Evolutionary conservation across 768 basidiomycete genomes (phyloP), one percentile per base, ranked within the genome.

Genomic region (Hydnum rufescens): DNA sequence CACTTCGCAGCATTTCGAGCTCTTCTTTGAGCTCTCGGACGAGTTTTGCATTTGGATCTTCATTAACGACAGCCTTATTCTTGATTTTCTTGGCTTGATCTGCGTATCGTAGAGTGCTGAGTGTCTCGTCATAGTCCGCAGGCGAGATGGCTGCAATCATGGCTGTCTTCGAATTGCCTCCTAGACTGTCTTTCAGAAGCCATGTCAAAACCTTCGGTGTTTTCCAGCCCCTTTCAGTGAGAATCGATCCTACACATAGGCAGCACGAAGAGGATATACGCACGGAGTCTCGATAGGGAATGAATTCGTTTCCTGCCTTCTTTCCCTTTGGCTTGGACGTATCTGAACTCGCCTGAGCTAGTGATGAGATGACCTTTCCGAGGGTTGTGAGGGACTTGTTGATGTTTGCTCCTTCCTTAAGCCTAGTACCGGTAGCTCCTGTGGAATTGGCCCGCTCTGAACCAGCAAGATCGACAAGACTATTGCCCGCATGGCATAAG

Each of bases 51-150:
- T 96, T 99, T 30, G 95, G 95, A 74, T 99, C 95, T 69, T 99
- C 95, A 68, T 99, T 99, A 58, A 99, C 86, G 54, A 97, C 78
- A 16, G 95, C 93, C 70, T 96, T 93, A 68, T 96, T 99, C 79
- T 92, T 96, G 68, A 99, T 99, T 80, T 93, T 93, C 81, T 99
- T 99, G 31, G 93, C 92, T 54, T 70, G 88, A 72, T 95, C 90
- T 59, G 95, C 95, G 66, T 99, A 97, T 3, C 95, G 83, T 54
- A 99, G 70, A 2, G 93, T 97, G 66, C 88, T 88, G 56, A 97
- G 70, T 16, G 93, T 96, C 66, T 97, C 93, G 58, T 97, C 93
- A 62, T 96, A 96, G 67, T 96, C 90, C 44, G 90, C 92, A n/a
- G 90, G 92, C 43, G 89, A 80, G 56, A 99, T 97, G 34, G 95